Percentiles rank a stretch among this genome's conserved stretches.
Conservation (phyloP, 75 land plant species). For the Larix kaempferi region DNA sequence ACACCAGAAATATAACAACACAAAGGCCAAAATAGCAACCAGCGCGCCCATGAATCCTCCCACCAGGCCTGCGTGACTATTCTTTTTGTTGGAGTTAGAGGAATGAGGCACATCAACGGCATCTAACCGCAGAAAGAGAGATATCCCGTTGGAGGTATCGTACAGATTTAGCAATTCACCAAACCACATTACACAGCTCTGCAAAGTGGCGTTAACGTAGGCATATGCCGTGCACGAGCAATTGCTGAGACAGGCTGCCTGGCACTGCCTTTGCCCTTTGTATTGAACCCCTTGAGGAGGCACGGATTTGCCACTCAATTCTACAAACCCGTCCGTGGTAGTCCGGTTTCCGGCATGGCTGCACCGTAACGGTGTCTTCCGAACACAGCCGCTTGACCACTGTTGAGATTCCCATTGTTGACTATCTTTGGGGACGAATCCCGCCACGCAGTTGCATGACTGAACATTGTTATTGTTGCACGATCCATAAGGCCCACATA, state of each 20-base stretch:
- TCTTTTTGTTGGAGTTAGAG: neutral
- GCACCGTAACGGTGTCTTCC: neutral
- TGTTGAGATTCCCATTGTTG: conserved; percentile 9
- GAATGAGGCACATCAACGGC: neutral
- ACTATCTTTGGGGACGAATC: neutral
- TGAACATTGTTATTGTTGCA: conserved; percentile 15
- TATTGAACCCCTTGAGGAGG: neutral
- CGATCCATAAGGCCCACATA: conserved; percentile 23
- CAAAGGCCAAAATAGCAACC: no score
- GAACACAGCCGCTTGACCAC: conserved; percentile 26
- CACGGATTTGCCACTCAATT: no score
- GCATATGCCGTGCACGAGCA: conserved; percentile 10
- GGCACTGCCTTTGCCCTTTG: neutral
- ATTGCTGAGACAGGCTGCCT: neutral
- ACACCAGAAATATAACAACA: no score
- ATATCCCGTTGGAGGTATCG: neutral
- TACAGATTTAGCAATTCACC: neutral
- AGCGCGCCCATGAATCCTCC: no score
- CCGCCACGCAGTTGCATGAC: conserved; percentile 23
- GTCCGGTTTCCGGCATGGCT: no score
- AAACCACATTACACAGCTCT: neutral
- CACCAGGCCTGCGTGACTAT: no score
- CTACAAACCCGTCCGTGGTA: no score
- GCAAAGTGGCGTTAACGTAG: neutral
- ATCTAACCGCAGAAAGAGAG: neutral